Percentiles rank a stretch among this genome's conserved stretches.
These are phyloP conservation scores for Rhynchospora tenuis DNA, from an alignment of 176 grass and related monocot species.

Conservation along the genomic window DNA sequence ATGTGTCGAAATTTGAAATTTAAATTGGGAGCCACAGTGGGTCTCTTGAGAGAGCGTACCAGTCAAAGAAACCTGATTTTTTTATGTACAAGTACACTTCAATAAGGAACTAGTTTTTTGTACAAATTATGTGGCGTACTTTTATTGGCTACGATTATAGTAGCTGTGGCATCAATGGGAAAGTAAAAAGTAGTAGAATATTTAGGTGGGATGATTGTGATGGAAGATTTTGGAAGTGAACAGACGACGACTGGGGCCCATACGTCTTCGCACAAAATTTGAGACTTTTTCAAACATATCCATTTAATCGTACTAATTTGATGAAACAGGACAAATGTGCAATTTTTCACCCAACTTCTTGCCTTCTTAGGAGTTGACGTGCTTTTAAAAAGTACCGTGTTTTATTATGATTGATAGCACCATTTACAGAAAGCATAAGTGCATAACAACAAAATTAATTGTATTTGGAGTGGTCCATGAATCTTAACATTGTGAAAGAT, in stretches of 20 bases:
- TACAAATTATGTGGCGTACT: not conserved
- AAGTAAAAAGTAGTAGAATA: constrained; percentile 12
- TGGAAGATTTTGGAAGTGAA: not conserved
- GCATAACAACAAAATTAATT: not conserved
- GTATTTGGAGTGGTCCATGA: not conserved
- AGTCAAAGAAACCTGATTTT: not conserved
- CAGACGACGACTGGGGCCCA: not conserved
- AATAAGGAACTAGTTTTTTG: not conserved
- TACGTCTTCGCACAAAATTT: not conserved
- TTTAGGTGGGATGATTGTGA: not conserved
- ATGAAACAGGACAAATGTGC: not conserved
- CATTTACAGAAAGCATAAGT: not conserved
- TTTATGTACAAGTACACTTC: not conserved
- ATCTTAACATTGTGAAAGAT: not conserved
- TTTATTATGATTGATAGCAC: not conserved
- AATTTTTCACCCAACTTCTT: not conserved
- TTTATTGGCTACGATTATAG: not conserved
- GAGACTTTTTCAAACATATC: not conserved
- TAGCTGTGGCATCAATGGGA: not conserved
- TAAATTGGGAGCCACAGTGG: constrained; percentile 45
- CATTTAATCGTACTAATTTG: not conserved
- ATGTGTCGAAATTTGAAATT: constrained; percentile 63
- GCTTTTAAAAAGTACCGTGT: not conserved
- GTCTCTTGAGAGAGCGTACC: not conserved
- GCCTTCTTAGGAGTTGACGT: not conserved